Evolutionary conservation across 139 green algal genomes (phyloP), one percentile per base, ranked within the genome.

Genomic region (Zygnema circumcarinatum): DNA sequence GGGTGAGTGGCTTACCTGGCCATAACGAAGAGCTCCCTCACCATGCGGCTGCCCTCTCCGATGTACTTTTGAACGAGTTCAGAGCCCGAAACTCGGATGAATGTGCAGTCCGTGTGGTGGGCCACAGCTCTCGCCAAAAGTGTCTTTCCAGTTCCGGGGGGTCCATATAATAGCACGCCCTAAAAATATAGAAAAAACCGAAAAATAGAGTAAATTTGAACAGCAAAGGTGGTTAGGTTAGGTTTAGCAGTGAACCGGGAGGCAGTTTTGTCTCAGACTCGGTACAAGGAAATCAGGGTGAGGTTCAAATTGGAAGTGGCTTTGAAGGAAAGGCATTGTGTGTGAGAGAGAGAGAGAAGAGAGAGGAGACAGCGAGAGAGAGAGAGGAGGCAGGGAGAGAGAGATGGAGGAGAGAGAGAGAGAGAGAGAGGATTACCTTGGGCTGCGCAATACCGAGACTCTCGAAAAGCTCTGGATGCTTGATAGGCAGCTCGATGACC

Each of bases 51-150:
- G n/a, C 97, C 97, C 92, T 99, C 97, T 2, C 97, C 97, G 68
- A 99, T 99, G 94, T 99, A 99, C 93, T 99, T 99, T 85, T 99
- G 97, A 54, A 99, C 97, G 40, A 99, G 94, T 94, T 99, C 97
- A 2, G 92, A 95, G 36, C 97, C 97, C 0, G 92, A 96, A 35
- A 99, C 97, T 40, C 97, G 94, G 89, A 99, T 99, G 94, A 99
- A 99, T 38, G 97, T 99, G 93, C 97, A 99, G 93, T 99, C 97
- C 22, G 97, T 99, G 95, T 99, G 97, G 90, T 99, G 97, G 22
- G 97, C 97, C 72, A 99, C 97, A 2, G 97, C 97, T 40, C 97
- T 91, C 36, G 96, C 96, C 42, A 99, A 92, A 76, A 98, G 80
- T 11, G 92, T 94, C 83, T 94, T 94, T 52, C 92, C 92, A n/a